phyloP scores from a whole-genome alignment of 2,329 filamentous ascomycete species.

The Penicillium sp. region DNA sequence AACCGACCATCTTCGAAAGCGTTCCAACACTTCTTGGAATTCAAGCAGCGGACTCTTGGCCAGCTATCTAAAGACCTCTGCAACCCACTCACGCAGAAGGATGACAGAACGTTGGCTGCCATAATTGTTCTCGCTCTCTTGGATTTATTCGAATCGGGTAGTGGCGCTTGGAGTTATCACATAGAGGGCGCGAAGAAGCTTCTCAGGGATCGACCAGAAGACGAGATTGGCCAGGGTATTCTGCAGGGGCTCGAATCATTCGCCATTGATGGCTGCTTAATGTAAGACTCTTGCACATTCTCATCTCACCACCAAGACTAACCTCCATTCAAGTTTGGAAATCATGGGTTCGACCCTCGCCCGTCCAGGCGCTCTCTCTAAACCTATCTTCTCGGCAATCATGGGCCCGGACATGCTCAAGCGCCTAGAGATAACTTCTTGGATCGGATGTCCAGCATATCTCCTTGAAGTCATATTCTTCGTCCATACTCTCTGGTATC shows the following conservation, averaged over 20 bases:
- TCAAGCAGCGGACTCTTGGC: conserved; percentile 54
- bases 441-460: conserved; percentile 47
- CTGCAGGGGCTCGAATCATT: conserved; percentile 42
- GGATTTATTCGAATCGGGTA: conserved; percentile 56
- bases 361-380: conserved; percentile 43
- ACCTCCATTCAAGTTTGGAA: conserved; percentile 35
- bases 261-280: conserved; percentile 42
- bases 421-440: conserved; percentile 45
- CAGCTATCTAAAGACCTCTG: conserved; percentile 43
- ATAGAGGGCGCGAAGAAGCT: conserved; percentile 56
- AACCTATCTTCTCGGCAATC: conserved; percentile 42
- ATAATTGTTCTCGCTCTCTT: conserved; percentile 56
- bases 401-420: conserved; percentile 42
- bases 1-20: conserved; percentile 38
- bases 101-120: conserved; percentile 50
- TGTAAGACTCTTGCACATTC: conserved; percentile 27
- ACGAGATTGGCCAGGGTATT: conserved; percentile 24
- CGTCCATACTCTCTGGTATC: conserved; percentile 43
- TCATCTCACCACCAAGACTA: not conserved
- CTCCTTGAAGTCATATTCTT: conserved; percentile 47
- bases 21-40: conserved; percentile 48
- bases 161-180: conserved; percentile 57
- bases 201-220: conserved; percentile 41
- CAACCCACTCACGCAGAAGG: conserved; percentile 37
- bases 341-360: conserved; percentile 49